Evolutionary conservation across 176 grass and related monocot genomes (phyloP), one percentile per base, ranked within the genome.

Genomic region (Ananas comosus): DNA sequence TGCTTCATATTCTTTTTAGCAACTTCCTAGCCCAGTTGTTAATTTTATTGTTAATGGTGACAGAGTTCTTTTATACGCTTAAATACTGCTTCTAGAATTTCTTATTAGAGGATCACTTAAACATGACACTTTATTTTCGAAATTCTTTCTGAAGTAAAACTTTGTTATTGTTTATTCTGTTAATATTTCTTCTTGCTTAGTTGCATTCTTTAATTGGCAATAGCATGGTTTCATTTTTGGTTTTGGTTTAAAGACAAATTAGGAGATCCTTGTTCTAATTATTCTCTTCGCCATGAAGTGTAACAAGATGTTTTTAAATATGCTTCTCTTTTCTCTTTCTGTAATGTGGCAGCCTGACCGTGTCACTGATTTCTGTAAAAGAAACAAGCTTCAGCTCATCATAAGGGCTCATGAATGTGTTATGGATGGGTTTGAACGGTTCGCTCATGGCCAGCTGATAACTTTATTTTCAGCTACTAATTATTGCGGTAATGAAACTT

Each of bases 391-490:
- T 50, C 94, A 97, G 29, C 81, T 97, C 51, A 97, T 93, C 63
- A 93, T 97, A 77, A 90, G 89, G 81, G 94, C 94, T 67, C 94
- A 92, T 79, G 94, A 97, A 53, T 97, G 94, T 81, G 94, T 97
- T 50, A 97, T 97, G 94, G 94, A 97, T 92, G 94, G 94, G 49
- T 97, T 97, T 72, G 94, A 97, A 74, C 89, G 94, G 64, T 97
- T 97, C 63, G 94, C 94, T 48, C 86, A 90, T 61, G 94, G 94
- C 23, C 94, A 90, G 64, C 53, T 97, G 51, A 97, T 97, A 61
- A 97, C 94, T 84, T 81, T 97, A 70, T 97, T 97, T 92, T 92
- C 89, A 79, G 93, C 93, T 23, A 97, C 94, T 83, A 97, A 97
- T 74, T 97, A 97, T 81, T 97, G 94, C 70, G 94, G 94, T 92